phyloP scores from a whole-genome alignment of 805 yeast species.

The Sungouiella thailandica region DNA sequence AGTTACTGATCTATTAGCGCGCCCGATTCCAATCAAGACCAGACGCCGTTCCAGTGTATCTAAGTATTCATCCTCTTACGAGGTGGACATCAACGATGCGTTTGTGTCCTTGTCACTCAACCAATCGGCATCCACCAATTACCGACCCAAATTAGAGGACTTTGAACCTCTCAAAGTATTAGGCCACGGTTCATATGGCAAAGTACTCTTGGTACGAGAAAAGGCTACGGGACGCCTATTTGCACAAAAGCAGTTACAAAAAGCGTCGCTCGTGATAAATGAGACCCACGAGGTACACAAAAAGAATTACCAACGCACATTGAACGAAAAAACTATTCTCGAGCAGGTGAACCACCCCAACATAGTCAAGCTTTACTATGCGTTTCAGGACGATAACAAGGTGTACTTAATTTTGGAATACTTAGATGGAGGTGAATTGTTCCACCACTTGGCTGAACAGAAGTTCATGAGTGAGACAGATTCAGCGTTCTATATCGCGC shows the following conservation, averaged over 20 bases:
- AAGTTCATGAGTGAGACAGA: constrained; percentile 15
- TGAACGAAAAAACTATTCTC: constrained; percentile 73
- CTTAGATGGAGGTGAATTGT: constrained; percentile 86
- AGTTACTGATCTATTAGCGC: constrained; percentile 12
- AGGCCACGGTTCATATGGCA: constrained; percentile 88
- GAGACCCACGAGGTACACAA: constrained; percentile 17
- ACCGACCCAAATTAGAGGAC: constrained; percentile 37
- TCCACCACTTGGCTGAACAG: constrained; percentile 50
- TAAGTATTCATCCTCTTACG: constrained; percentile 25
- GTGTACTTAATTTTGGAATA: constrained; percentile 74
- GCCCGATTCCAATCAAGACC: constrained; percentile 9
- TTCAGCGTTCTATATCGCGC: constrained; percentile 16
- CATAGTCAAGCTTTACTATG: constrained; percentile 76
- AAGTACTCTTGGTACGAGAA: constrained; percentile 74
- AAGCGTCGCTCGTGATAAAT: constrained; percentile 69
- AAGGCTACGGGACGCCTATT: constrained; percentile 55
- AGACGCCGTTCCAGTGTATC: constrained; percentile 16
- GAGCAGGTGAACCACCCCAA: constrained; percentile 67
- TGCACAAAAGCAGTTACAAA: constrained; percentile 83
- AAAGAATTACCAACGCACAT: constrained; percentile 60
- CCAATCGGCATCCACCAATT: background rate
- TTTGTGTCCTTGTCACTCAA: constrained; percentile 24
- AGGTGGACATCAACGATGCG: constrained; percentile 28
- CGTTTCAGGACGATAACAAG: constrained; percentile 75
- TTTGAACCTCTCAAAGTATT: constrained; percentile 72